Evolutionary conservation across 169 alveolate species (phyloP), one percentile per base, ranked within the genome.

Genomic region (Amoebophrya sp.): DNA sequence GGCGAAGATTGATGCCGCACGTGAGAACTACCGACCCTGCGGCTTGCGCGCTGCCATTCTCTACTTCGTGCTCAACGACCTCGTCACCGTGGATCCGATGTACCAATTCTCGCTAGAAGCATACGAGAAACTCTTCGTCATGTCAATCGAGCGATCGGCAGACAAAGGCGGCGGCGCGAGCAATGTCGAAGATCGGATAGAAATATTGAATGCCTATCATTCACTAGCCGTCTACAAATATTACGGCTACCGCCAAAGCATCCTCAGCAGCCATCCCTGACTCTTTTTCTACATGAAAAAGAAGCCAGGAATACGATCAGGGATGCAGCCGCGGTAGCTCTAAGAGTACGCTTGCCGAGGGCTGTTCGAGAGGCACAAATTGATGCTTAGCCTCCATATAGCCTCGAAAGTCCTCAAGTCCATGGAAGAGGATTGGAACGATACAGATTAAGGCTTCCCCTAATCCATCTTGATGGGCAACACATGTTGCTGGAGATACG

Each of bases 281-380:
- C 0, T 2, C 10, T 83, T 83, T 24, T 26, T 24, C 39, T 33
- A 38, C 89, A 6, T 29, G 23, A 0, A 2, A 89, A n/a, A 29
- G 0, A 38, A 0, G 41, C 55, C 12, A 39, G 33, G n/a, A 40
- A 39, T 33, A 29, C 23, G 1, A 0, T n/a, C 40, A 33, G 34
- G 14, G 47, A 41, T 78, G 14, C 33, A 34, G 40, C 83, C 94
- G 23, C 93, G 92, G 54, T 92, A 93, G 41, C 94, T 93, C 33
- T 94, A 93, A 89, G 95, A 95, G 93, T 94, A 96, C 90, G 97
- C 98, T 38, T 96, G 98, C 90, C 96, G 98, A 89, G 98, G 98
- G 24, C 95, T 98, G 89, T 97, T 98, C 94, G 99, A 97, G 95
- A 96, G 96, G 92, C 98, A 98, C 95, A 98, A 98, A 95, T 96